phyloP scores from a whole-genome alignment of 352 stramenopile genomes.

The Globisporangium polare region DNA sequence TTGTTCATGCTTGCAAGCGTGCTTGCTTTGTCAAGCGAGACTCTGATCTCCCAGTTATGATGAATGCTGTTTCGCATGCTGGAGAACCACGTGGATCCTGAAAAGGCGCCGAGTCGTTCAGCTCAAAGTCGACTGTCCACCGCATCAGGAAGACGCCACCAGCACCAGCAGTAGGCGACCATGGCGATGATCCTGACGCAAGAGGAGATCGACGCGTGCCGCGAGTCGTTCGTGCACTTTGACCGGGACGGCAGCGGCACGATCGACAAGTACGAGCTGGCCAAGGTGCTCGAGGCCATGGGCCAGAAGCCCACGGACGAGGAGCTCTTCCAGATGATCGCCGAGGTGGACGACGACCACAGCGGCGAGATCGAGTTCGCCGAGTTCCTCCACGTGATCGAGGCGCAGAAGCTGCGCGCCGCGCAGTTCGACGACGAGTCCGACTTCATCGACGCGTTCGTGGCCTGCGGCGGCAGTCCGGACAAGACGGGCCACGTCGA shows the following conservation, averaged over 20 bases:
- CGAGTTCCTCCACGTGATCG: slow-evolving; percentile 97
- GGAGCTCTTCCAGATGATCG: slow-evolving; percentile 97
- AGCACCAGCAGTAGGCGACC: background rate
- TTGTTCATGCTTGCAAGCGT: background rate
- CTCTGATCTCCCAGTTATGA: background rate
- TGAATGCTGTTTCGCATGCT: background rate
- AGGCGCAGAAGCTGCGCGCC: slow-evolving; percentile 94
- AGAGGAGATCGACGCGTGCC: slow-evolving; percentile 95
- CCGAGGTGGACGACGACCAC: slow-evolving; percentile 91
- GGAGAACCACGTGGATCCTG: background rate
- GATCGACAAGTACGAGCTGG: slow-evolving; percentile 94
- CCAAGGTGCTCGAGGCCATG: slow-evolving; percentile 96
- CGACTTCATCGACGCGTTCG: slow-evolving; percentile 97
- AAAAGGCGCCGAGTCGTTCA: background rate
- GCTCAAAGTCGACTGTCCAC: background rate
- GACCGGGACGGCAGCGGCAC: slow-evolving; percentile 94
- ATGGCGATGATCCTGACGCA: slow-evolving; percentile 90
- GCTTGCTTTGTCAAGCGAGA: background rate
- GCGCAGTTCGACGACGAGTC: slow-evolving; percentile 95
- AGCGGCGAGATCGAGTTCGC: slow-evolving; percentile 96
- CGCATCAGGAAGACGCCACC: too few relatives aligned
- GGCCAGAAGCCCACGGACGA: slow-evolving; percentile 96
- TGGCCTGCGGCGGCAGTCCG: slow-evolving; percentile 89
- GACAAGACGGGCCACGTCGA: slow-evolving; percentile 94
- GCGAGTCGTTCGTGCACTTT: slow-evolving; percentile 96